Conservation (phyloP, 2,329 filamentous ascomycete genomes). For the Microascus cirrosus region DNA sequence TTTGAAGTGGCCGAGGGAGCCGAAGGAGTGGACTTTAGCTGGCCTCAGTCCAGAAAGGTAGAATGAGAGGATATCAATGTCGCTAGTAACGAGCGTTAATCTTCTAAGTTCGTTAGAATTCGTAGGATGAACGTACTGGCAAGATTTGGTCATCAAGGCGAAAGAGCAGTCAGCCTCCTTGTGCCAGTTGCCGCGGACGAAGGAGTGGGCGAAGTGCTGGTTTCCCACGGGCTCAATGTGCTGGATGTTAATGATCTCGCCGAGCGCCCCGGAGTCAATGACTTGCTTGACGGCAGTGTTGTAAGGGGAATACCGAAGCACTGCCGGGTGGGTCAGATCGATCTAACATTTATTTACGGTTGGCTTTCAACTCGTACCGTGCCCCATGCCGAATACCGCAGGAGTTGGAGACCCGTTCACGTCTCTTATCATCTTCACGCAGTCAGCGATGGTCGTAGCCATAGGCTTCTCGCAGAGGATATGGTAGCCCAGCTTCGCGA, state of each 20-base stretch:
- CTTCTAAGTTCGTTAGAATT: too few relatives aligned
- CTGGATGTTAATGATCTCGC: slow-evolving; percentile 10
- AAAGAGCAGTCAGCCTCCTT: slow-evolving; percentile 8
- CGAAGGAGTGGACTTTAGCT: slow-evolving; percentile 9
- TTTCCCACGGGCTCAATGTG: slow-evolving; percentile 10
- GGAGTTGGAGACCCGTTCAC: background rate
- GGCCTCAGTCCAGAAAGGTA: slow-evolving; percentile 8
- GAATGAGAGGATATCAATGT: slow-evolving; percentile 10
- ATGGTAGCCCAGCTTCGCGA: slow-evolving; percentile 12
- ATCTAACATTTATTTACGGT: background rate
- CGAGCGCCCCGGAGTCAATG: slow-evolving; percentile 8
- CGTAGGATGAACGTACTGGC: slow-evolving; percentile 6
- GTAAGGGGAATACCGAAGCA: slow-evolving; percentile 9
- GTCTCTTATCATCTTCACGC: slow-evolving; percentile 7
- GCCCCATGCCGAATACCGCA: slow-evolving; percentile 9
- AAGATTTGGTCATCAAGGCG: slow-evolving; percentile 9
- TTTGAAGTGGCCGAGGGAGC: slow-evolving; percentile 9
- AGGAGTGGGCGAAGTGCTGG: slow-evolving; percentile 10
- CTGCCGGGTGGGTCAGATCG: background rate
- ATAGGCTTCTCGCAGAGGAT: slow-evolving; percentile 10
- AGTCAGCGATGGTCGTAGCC: slow-evolving; percentile 8
- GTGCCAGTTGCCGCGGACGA: slow-evolving; percentile 9
- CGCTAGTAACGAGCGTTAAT: slow-evolving; percentile 2
- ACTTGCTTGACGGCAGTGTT: slow-evolving; percentile 9
- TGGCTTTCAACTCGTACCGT: slow-evolving; percentile 1